Evolutionary conservation across 2,329 filamentous ascomycete genomes (phyloP).

Genomic region (Fusarium duplospermum): DNA sequence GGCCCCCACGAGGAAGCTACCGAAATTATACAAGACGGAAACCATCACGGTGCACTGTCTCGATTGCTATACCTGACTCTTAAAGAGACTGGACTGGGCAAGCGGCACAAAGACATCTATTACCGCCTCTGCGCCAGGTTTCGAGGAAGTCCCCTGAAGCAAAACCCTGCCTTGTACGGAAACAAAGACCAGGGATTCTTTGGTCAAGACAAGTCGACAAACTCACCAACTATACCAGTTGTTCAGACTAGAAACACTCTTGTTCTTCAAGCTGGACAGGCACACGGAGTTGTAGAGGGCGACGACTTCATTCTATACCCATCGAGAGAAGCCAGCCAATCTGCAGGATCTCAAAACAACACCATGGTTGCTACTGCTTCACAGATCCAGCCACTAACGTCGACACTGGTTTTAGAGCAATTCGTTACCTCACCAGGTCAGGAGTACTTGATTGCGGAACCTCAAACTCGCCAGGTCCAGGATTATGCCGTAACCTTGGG

Average conservation of each 20-base stretch:
- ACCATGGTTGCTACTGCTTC: neutral
- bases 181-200: constrained; percentile 31
- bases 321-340: neutral
- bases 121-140: constrained; percentile 1
- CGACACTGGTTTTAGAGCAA: neutral
- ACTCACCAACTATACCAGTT: neutral
- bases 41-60: neutral
- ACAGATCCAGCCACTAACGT: neutral
- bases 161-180: constrained; percentile 15
- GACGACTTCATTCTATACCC: constrained; percentile 19
- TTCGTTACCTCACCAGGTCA: neutral
- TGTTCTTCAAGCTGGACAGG: constrained; percentile 5
- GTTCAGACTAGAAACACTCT: neutral
- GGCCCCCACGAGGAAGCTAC: constrained; percentile 12
- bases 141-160: neutral
- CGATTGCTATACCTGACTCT: neutral
- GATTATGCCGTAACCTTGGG: neutral
- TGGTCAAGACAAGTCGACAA: neutral
- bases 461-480: neutral
- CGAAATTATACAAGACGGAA: neutral
- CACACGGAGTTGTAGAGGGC: constrained; percentile 9
- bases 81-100: neutral
- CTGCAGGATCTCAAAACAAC: neutral
- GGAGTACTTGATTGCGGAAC: neutral
- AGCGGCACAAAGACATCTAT: constrained; percentile 7